Evolutionary conservation across 2,329 filamentous ascomycete species (phyloP).

Genomic region (Ascochyta lentis): DNA sequence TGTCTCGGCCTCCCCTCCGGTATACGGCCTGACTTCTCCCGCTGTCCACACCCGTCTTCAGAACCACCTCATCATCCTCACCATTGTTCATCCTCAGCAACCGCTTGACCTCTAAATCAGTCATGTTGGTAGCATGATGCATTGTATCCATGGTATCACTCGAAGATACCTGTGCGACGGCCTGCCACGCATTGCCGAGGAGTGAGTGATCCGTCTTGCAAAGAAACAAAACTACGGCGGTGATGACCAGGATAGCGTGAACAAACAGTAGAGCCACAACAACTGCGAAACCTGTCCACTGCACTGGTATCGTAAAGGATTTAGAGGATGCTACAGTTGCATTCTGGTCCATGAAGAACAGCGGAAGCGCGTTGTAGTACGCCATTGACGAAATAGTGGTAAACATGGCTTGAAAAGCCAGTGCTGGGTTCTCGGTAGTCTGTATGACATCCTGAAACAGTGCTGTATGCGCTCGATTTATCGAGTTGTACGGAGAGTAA

Average conservation of each 20-base stretch:
- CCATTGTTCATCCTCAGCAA: not conserved
- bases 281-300: constrained; percentile 12
- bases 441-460: constrained; percentile 18
- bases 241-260: constrained; percentile 9
- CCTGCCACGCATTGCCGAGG: constrained; percentile 21
- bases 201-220: constrained; percentile 16
- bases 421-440: constrained; percentile 11
- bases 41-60: not conserved
- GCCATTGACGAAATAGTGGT: constrained; percentile 17
- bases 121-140: constrained; percentile 9
- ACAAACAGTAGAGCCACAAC: constrained; percentile 3
- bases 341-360: constrained; percentile 1
- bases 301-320: not conserved
- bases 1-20: not conserved
- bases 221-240: constrained; percentile 6
- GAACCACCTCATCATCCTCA: constrained; percentile 1
- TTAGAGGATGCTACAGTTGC: not conserved
- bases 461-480: constrained; percentile 14
- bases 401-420: constrained; percentile 18
- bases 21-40: constrained; percentile 12
- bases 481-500: not conserved
- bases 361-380: constrained; percentile 15
- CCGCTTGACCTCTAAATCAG: constrained; percentile 15
- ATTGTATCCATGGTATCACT: constrained; percentile 10
- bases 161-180: constrained; percentile 16